These are phyloP conservation scores for Linum tenue DNA, from an alignment of 345 rosid species.

Conservation along the genomic window DNA sequence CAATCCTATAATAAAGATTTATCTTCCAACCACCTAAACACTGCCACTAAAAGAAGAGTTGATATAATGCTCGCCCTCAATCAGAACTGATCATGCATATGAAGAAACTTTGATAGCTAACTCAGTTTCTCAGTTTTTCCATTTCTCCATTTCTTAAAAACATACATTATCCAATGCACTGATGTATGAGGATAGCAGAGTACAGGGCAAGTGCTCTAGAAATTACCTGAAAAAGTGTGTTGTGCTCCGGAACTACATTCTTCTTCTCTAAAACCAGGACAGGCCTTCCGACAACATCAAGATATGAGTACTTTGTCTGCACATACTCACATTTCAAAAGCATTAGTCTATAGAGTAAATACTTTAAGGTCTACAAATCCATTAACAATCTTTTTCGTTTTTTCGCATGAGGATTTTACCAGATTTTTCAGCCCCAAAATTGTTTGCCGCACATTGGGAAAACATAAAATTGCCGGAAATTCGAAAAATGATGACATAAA, in stretches of 20 bases:
- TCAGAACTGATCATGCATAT: too few relatives aligned
- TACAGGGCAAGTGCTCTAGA: constrained; percentile 4
- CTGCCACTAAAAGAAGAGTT: too few relatives aligned
- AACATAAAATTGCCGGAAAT: not conserved
- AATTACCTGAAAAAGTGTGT: constrained; percentile 75
- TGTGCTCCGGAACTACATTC: constrained; percentile 73
- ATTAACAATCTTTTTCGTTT: not conserved
- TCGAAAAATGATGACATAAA: not conserved
- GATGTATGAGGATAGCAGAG: constrained; percentile 1
- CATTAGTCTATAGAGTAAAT: constrained; percentile 5
- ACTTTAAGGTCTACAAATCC: not conserved
- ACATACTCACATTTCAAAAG: constrained; percentile 11
- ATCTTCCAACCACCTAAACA: too few relatives aligned
- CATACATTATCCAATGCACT: not conserved
- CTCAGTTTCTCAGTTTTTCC: not conserved
- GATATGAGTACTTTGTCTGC: constrained; percentile 92
- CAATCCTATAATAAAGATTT: too few relatives aligned
- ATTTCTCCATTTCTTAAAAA: not conserved
- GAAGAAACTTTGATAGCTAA: not conserved
- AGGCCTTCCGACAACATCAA: constrained; percentile 93
- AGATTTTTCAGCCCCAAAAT: too few relatives aligned
- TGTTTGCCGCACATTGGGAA: too few relatives aligned
- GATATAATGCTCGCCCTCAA: too few relatives aligned
- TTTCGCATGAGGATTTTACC: not conserved
- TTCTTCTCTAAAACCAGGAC: constrained; percentile 88